Evolutionary conservation across 164 flowering plant genomes (phyloP).

Genomic region (Stephania cephalantha): DNA sequence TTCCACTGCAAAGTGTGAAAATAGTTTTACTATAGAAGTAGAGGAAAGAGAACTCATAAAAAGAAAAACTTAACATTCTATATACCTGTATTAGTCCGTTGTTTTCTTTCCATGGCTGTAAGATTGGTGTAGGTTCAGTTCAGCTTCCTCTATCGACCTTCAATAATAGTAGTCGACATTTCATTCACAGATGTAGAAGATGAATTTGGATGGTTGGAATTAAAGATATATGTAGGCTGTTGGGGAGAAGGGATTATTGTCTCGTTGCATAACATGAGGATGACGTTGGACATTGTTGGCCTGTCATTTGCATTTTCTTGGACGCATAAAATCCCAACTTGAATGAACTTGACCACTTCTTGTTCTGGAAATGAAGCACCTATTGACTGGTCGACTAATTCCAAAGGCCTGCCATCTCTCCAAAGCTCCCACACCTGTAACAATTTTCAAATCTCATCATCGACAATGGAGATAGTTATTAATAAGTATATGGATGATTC

Average conservation of each 20-base stretch:
- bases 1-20: too few species aligned
- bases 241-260: not conserved
- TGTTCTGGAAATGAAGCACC: constrained; percentile 7
- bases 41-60: too few species aligned
- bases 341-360: constrained; percentile 5
- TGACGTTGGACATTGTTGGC: constrained; percentile 4
- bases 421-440: constrained; percentile 8
- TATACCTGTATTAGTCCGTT: too few species aligned
- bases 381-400: constrained; percentile 2
- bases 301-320: constrained; percentile 13
- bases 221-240: constrained; percentile 3
- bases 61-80: too few species aligned
- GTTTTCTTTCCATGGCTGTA: too few species aligned
- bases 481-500: not conserved
- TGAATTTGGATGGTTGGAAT: not conserved
- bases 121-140: too few species aligned
- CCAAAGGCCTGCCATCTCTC: constrained; percentile 7
- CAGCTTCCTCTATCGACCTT: constrained; percentile 5
- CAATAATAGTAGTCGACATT: constrained; percentile 1
- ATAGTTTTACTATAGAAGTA: too few species aligned
- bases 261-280: constrained; percentile 5
- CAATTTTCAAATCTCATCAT: not conserved
- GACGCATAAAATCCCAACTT: constrained; percentile 9
- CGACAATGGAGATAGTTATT: not conserved
- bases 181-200: constrained; percentile 8